A percentile compares a stretch with the other conserved stretches of the same genome.
These are phyloP conservation scores for Candida dendrica DNA, from an alignment of 805 yeast species.

Conservation along the genomic window DNA sequence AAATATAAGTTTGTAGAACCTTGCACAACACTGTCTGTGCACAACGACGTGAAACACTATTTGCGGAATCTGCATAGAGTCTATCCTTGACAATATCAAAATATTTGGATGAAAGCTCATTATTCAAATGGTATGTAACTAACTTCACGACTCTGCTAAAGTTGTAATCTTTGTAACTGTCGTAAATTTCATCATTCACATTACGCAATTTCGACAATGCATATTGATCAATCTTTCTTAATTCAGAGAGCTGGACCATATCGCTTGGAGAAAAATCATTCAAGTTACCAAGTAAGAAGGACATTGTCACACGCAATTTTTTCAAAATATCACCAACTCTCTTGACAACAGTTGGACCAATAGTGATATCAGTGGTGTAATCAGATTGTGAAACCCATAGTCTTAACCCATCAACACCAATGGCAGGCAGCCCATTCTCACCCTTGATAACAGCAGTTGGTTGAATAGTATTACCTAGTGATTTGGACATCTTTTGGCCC, in stretches of 20 bases:
- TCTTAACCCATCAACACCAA: conserved; percentile 89
- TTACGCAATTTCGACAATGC: conserved; percentile 47
- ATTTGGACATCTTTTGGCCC: conserved; percentile 90
- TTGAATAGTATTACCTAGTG: conserved; percentile 72
- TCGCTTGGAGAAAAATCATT: conserved; percentile 28
- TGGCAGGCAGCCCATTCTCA: conserved; percentile 42
- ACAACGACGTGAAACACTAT: conserved; percentile 44
- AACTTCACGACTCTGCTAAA: conserved; percentile 66
- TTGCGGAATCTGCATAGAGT: conserved; percentile 59
- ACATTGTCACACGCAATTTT: conserved; percentile 76
- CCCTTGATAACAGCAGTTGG: conserved; percentile 69
- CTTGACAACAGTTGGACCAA: conserved; percentile 63
- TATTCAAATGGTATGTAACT: conserved; percentile 65
- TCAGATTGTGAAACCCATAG: conserved; percentile 87
- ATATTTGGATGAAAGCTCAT: conserved; percentile 72
- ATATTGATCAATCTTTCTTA: conserved; percentile 51
- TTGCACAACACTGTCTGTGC: conserved; percentile 60
- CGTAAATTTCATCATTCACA: conserved; percentile 35
- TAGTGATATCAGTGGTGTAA: conserved; percentile 71
- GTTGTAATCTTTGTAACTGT: conserved; percentile 48
- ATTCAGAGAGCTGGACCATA: conserved; percentile 30
- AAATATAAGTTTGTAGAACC: conserved; percentile 53
- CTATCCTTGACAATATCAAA: conserved; percentile 84
- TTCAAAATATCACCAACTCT: conserved; percentile 77
- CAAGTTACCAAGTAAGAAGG: conserved; percentile 76